phyloP scores from a whole-genome alignment of 225 moss, liverwort and hornwort genomes.

The Marchantia paleacea region DNA sequence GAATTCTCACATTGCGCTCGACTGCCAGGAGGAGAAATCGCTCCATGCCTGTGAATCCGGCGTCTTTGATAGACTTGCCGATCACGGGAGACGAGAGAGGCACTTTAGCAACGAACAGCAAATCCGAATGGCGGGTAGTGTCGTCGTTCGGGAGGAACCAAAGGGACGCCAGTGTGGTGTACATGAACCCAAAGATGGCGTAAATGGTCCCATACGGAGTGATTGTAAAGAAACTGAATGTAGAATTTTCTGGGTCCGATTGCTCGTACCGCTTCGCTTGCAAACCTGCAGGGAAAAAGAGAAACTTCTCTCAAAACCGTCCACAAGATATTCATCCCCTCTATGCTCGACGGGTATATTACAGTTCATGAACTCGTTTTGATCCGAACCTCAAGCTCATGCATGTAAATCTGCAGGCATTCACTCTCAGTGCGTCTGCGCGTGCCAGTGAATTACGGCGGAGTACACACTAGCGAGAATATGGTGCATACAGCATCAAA shows the following conservation, averaged over 20 bases:
- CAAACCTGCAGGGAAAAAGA: neutral
- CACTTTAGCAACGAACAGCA: slow-evolving; percentile 1
- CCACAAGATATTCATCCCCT: neutral
- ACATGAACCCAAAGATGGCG: slow-evolving; percentile 11
- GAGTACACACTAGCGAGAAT: neutral
- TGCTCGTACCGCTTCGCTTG: neutral
- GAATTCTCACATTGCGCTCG: neutral
- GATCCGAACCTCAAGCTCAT: too few species aligned
- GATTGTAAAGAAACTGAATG: neutral
- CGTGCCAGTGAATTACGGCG: neutral
- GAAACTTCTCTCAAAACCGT: neutral
- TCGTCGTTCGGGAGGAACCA: slow-evolving; percentile 13
- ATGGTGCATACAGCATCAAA: neutral
- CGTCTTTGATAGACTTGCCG: neutral
- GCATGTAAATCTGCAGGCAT: neutral
- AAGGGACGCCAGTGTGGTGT: neutral
- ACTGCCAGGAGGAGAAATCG: neutral
- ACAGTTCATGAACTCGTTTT: too few species aligned
- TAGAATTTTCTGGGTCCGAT: neutral
- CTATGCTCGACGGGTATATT: too few species aligned
- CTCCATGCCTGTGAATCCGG: neutral
- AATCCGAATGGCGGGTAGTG: neutral
- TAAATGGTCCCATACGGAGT: neutral
- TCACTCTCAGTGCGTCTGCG: too few species aligned
- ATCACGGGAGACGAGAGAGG: neutral